Conservation (phyloP, 345 rosid species). For the Eucalyptus victrix region DNA sequence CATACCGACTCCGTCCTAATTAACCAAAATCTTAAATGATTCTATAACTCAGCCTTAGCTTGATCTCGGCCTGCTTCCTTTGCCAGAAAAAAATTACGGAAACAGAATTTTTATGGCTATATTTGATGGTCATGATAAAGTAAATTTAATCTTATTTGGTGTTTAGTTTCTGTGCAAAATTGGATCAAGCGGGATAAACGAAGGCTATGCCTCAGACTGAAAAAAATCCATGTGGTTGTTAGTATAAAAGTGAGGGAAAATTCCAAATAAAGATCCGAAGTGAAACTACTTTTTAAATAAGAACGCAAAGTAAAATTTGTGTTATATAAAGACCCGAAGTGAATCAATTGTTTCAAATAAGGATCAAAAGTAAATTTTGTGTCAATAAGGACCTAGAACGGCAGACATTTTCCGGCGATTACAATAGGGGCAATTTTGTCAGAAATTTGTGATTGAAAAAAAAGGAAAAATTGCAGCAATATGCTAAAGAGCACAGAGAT, state of each 20-base stretch:
- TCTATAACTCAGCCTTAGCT: background rate
- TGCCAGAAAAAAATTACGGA: background rate
- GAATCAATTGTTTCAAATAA: accelerated
- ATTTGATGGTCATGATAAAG: background rate
- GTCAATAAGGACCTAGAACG: accelerated
- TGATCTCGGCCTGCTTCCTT: background rate
- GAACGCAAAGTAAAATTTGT: too few species aligned
- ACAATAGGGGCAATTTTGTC: too few species aligned
- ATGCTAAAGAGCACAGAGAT: conserved; percentile 57
- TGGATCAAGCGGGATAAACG: background rate
- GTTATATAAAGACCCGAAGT: accelerated
- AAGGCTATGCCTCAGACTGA: background rate
- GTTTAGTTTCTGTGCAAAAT: background rate
- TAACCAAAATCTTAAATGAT: background rate
- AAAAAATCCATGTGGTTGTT: background rate
- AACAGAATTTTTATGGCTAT: background rate
- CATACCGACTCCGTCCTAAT: background rate
- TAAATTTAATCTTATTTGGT: too few species aligned
- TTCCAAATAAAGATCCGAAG: accelerated
- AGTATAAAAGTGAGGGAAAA: too few species aligned
- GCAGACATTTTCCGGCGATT: accelerated
- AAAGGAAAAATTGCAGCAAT: conserved; percentile 14
- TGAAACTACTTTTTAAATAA: too few species aligned
- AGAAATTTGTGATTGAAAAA: too few species aligned
- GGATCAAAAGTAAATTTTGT: accelerated